A percentile compares a stretch with the other conserved stretches of the same genome.
Conservation (phyloP, 1,284 basidiomycete species). For the Cutaneotrichosporon cyanovorans region DNA sequence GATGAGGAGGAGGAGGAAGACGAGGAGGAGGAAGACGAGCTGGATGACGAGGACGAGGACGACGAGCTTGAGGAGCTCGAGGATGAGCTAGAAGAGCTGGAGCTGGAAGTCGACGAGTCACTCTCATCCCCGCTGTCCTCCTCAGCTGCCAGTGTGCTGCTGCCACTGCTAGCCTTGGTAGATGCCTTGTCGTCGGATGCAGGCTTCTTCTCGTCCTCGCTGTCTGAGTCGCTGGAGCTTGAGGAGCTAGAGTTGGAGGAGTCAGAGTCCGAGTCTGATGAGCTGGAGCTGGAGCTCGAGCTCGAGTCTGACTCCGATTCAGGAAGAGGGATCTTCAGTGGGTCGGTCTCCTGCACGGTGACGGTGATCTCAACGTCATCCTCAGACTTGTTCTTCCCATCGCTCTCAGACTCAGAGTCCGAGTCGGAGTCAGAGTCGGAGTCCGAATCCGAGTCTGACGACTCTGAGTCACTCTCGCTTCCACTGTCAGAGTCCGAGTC, state of each 20-base stretch:
- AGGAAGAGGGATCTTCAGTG: conserved; percentile 8
- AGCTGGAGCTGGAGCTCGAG: conserved; percentile 3
- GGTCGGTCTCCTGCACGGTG: conserved; percentile 4
- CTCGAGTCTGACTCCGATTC: conserved; percentile 9
- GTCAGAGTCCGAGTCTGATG: too few species aligned
- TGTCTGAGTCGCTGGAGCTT: conserved; percentile 11
- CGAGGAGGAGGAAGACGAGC: conserved; percentile 9
- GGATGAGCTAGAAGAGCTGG: conserved; percentile 3
- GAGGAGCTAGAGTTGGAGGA: conserved; percentile 12
- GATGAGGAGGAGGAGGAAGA: conserved; percentile 25
- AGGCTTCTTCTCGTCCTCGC: conserved; percentile 12
- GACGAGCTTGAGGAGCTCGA: conserved; percentile 5
- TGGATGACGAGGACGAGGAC: conserved; percentile 24
- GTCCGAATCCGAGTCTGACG: conserved; percentile 13
- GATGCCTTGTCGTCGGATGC: conserved; percentile 11
- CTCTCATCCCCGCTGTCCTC: conserved; percentile 5
- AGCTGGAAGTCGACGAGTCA: background rate
- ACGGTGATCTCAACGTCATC: conserved; percentile 10
- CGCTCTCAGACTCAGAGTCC: conserved; percentile 13
- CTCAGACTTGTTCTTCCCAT: conserved; percentile 3
- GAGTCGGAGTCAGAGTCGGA: conserved; percentile 15
- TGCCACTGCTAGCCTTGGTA: conserved; percentile 12
- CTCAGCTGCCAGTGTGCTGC: conserved; percentile 8
- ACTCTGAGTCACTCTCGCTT: conserved; percentile 10
- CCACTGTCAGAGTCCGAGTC: conserved; percentile 13